These are phyloP conservation scores for Nakazawaea populi DNA, from an alignment of 805 yeast species.

Conservation along the genomic window DNA sequence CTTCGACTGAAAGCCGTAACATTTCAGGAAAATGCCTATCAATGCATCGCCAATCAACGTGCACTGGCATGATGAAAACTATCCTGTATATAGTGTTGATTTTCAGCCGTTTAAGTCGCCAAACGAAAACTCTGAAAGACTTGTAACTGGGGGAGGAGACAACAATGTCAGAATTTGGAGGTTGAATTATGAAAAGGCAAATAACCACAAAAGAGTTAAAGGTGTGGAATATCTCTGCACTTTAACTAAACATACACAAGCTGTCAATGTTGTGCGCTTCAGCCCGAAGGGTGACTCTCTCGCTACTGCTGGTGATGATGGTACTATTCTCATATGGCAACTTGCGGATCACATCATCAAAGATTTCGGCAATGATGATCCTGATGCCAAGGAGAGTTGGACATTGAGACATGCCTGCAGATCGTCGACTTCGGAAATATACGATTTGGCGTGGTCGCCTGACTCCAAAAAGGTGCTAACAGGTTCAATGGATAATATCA, in stretches of 20 bases:
- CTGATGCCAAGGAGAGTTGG: constrained; percentile 71
- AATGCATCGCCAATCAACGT: constrained; percentile 46
- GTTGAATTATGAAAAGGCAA: constrained; percentile 16
- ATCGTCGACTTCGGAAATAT: constrained; percentile 66
- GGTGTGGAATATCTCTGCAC: constrained; percentile 75
- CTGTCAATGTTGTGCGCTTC: constrained; percentile 87
- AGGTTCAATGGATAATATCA: constrained; percentile 86
- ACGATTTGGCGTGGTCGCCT: constrained; percentile 93
- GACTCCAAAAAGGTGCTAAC: constrained; percentile 69
- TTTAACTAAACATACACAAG: constrained; percentile 83
- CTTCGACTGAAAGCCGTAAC: too few species aligned
- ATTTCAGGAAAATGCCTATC: constrained; percentile 9
- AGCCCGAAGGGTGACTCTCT: constrained; percentile 61
- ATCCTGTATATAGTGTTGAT: constrained; percentile 65
- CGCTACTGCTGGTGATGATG: constrained; percentile 96
- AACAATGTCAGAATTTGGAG: constrained; percentile 63
- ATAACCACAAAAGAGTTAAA: constrained; percentile 15
- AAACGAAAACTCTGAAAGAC: constrained; percentile 26
- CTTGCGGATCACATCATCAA: constrained; percentile 44
- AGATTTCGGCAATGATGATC: constrained; percentile 54
- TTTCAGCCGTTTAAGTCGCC: constrained; percentile 41
- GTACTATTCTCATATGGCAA: constrained; percentile 79
- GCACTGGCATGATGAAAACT: constrained; percentile 72
- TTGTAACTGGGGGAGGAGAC: constrained; percentile 95
- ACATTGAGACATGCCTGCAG: constrained; percentile 51